Evolutionary conservation across 345 rosid genomes (phyloP), one percentile per base, ranked within the genome.

Genomic region (Rhodamnia rubescens): DNA sequence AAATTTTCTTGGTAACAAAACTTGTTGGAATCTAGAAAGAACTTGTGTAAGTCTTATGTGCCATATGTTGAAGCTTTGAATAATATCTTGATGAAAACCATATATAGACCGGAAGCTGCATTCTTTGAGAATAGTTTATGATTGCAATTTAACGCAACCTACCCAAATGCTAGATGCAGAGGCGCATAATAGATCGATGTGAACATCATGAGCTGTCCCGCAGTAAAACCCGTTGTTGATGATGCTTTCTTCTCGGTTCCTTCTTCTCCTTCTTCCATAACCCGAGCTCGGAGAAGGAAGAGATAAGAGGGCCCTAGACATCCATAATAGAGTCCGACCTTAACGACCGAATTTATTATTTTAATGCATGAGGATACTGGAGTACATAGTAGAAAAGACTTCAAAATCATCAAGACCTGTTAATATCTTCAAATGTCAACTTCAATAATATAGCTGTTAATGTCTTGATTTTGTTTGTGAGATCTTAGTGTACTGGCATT

Each of bases 121-220:
- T 61, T 27, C 40, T 61, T 61, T 27, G 20, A 61, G 32, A 61
- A 61, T 61, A 61, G 36, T 61, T 61, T 61, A 61, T 27, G 36
- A 61, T 32, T 27, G 40, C 7, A 61, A 59, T 59, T 59, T 61
- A 61, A 61, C 2, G 0, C 74, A 61, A 27, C 74, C 82, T 50
- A 69, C 80, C 69, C 47, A 50, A 50, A 84, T 84, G 80, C 59
- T 84, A 64, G 55, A 52, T 69, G 80, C 82, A 84, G 57, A 69
- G 82, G 83, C 32, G 36, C 55, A 81, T 49, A 49, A 49, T 49
- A 49, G 12, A 49, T 10, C 51, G 11, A 49, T 69, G 69, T 84
- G 86, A 84, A 84, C 86, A 84, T 84, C 82, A 64, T 61, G 58
- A 64, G 86, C 22, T 83, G 11, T 83, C 49, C 50, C 20, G 22